Evolutionary conservation across 768 basidiomycete genomes (phyloP).

Genomic region (Suillus occidentalis): DNA sequence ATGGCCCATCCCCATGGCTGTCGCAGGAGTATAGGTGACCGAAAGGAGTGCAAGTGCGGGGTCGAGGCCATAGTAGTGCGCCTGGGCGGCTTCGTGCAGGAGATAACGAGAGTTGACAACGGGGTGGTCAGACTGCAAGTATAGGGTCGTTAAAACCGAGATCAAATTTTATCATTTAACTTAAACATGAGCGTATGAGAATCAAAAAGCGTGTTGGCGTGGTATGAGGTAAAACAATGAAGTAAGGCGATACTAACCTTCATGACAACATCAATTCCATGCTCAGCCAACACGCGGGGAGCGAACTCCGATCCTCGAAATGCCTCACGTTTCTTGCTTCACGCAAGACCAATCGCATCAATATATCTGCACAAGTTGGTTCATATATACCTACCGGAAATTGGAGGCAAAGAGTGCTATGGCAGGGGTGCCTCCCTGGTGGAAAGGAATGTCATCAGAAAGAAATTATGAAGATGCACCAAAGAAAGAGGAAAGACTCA

Average conservation of each 20-base stretch:
- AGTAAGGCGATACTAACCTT: slow-evolving; percentile 47
- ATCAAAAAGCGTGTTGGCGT: background rate
- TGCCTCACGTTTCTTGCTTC: slow-evolving; percentile 76
- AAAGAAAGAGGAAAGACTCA: slow-evolving; percentile 19
- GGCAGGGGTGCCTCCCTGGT: slow-evolving; percentile 63
- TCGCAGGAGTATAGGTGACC: slow-evolving; percentile 67
- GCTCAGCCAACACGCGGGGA: slow-evolving; percentile 66
- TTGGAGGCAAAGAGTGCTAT: slow-evolving; percentile 75
- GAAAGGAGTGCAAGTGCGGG: slow-evolving; percentile 58
- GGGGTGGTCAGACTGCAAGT: slow-evolving; percentile 53
- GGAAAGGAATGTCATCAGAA: background rate
- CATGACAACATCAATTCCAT: slow-evolving; percentile 69
- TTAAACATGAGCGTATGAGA: background rate
- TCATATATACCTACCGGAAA: slow-evolving; percentile 30
- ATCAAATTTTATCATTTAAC: background rate
- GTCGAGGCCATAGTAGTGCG: slow-evolving; percentile 65
- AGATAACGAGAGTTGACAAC: slow-evolving; percentile 66
- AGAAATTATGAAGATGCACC: background rate
- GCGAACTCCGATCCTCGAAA: slow-evolving; percentile 83
- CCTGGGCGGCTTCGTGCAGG: slow-evolving; percentile 70
- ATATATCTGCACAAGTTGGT: background rate
- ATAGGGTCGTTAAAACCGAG: background rate
- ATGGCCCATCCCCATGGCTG: slow-evolving; percentile 65
- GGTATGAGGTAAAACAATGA: background rate
- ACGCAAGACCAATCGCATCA: background rate